Conservation (phyloP, 2,329 filamentous ascomycete species). For the Colletotrichum sp. region DNA sequence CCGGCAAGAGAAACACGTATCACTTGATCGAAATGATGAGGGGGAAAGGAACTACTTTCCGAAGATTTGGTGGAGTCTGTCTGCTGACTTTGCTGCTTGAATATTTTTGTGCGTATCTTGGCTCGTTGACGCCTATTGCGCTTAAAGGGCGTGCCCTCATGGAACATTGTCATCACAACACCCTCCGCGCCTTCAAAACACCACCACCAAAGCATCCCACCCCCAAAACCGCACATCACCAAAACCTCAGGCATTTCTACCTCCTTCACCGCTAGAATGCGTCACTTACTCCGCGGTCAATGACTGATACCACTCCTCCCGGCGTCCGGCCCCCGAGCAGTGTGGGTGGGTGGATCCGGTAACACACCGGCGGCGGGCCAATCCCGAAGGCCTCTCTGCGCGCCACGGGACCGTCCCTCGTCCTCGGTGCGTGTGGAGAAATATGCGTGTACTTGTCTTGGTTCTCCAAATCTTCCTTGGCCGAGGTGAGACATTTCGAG, state of each 20-base stretch:
- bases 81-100: too few relatives aligned
- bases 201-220: neutral
- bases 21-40: too few relatives aligned
- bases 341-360: neutral
- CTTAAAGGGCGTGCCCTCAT: too few relatives aligned
- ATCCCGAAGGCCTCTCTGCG: neutral
- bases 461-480: neutral
- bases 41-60: too few relatives aligned
- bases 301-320: neutral
- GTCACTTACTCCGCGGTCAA: neutral
- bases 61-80: too few relatives aligned
- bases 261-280: conserved; percentile 13
- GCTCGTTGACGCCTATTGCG: too few relatives aligned
- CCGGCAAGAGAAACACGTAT: too few relatives aligned
- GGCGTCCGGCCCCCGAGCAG: neutral
- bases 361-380: neutral
- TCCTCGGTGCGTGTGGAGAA: neutral
- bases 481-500: neutral
- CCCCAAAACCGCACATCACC: neutral
- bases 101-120: too few relatives aligned
- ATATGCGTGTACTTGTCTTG: neutral
- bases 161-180: too few relatives aligned
- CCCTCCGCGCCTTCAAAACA: neutral
- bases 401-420: neutral
- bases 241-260: neutral